These are phyloP conservation scores for Lactuca saligna DNA, from an alignment of 129 eudicot genomes.

Conservation along the genomic window DNA sequence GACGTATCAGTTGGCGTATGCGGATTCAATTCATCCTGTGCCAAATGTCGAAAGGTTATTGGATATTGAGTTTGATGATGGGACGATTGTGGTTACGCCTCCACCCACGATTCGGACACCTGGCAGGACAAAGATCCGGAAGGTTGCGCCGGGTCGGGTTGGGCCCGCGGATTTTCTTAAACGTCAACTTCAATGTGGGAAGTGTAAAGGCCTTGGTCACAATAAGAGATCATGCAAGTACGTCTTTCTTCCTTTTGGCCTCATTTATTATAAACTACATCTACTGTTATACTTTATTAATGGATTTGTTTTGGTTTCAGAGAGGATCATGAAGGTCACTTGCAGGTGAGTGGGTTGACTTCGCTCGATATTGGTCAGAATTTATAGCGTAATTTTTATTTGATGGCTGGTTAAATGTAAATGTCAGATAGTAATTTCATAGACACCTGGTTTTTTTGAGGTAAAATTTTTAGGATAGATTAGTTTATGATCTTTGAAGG, in stretches of 20 bases:
- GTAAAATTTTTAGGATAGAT: slow-evolving; percentile 18
- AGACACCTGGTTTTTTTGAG: slow-evolving; percentile 15
- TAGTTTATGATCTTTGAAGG: slow-evolving; percentile 13
- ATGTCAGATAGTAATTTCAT: slow-evolving; percentile 20
- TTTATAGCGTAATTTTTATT: slow-evolving; percentile 6
- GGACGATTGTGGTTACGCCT: slow-evolving; percentile 33
- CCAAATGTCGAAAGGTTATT: slow-evolving; percentile 24
- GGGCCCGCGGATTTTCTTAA: slow-evolving; percentile 45
- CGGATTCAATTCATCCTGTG: slow-evolving; percentile 35
- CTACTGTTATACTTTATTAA: background rate
- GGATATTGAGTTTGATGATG: slow-evolving; percentile 31
- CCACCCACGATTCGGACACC: slow-evolving; percentile 31
- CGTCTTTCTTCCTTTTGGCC: background rate
- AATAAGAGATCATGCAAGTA: slow-evolving; percentile 45
- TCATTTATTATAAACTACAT: background rate
- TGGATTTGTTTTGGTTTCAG: slow-evolving; percentile 20
- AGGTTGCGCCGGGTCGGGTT: slow-evolving; percentile 24
- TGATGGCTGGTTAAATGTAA: slow-evolving; percentile 14
- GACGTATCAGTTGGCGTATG: slow-evolving; percentile 28
- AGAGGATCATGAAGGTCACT: slow-evolving; percentile 24
- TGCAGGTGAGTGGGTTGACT: background rate
- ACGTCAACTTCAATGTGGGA: slow-evolving; percentile 39
- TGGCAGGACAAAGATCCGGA: slow-evolving; percentile 28
- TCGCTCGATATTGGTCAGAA: background rate
- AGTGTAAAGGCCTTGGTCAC: slow-evolving; percentile 40